Evolutionary conservation across 2,329 filamentous ascomycete species (phyloP).

Genomic region (Penicillium thymicola): DNA sequence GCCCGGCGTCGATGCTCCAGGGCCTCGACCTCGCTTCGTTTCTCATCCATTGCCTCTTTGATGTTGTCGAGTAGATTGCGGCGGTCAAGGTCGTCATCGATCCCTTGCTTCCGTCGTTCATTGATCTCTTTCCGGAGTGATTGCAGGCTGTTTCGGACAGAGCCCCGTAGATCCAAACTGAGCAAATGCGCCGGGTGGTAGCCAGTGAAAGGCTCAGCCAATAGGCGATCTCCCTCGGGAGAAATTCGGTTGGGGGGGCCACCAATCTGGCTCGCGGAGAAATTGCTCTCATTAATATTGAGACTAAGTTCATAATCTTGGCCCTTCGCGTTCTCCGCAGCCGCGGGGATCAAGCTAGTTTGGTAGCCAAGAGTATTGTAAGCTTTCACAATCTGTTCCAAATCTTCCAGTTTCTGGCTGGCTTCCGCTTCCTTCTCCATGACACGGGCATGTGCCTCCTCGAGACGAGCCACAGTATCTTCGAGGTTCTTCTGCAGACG

Average conservation of each 20-base stretch:
- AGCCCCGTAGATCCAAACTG: constrained; percentile 81
- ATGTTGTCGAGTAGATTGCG: constrained; percentile 91
- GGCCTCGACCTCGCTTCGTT: constrained; percentile 85
- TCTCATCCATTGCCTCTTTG: constrained; percentile 96
- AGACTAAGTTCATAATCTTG: constrained; percentile 80
- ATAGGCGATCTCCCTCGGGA: constrained; percentile 67
- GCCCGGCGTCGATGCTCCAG: constrained; percentile 83
- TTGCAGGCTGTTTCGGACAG: constrained; percentile 75
- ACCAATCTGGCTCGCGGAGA: constrained; percentile 60
- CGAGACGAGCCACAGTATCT: constrained; percentile 68
- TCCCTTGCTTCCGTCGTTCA: constrained; percentile 75
- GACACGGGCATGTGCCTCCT: constrained; percentile 79
- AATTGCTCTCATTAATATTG: constrained; percentile 77
- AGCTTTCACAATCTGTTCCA: constrained; percentile 83
- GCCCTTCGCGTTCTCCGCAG: constrained; percentile 81
- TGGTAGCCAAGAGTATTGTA: constrained; percentile 96
- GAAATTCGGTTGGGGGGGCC: constrained; percentile 48
- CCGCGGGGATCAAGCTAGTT: constrained; percentile 81
- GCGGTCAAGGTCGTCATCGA: constrained; percentile 91
- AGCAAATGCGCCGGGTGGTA: constrained; percentile 88
- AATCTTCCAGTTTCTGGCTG: constrained; percentile 78
- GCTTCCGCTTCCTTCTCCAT: constrained; percentile 87
- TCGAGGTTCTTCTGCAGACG: constrained; percentile 87
- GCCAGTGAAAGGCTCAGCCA: constrained; percentile 77
- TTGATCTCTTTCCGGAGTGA: constrained; percentile 83